phyloP scores from a whole-genome alignment of 345 rosid species.

The Cardamine resedifolia region DNA sequence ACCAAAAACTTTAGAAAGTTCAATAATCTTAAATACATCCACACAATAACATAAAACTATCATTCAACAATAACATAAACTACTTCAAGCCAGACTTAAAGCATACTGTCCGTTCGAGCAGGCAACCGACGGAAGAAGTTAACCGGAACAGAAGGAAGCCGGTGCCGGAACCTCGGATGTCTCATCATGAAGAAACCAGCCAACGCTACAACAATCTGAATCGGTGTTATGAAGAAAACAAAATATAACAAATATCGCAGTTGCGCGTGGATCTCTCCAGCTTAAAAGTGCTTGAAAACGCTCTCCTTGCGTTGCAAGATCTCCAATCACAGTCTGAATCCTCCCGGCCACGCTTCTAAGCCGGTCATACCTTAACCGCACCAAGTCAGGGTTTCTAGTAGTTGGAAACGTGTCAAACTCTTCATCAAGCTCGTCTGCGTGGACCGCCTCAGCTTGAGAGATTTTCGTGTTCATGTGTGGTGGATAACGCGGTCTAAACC shows the following conservation, averaged over 20 bases:
- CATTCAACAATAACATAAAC: background rate
- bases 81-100: slow-evolving; percentile 37
- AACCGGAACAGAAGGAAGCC: slow-evolving; percentile 77
- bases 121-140: slow-evolving; percentile 98
- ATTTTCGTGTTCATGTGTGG: slow-evolving; percentile 97
- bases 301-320: slow-evolving; percentile 95
- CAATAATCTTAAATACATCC: background rate
- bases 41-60: background rate
- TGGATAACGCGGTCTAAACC: slow-evolving; percentile 89
- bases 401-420: slow-evolving; percentile 95
- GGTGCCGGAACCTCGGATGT: slow-evolving; percentile 89
- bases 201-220: slow-evolving; percentile 77
- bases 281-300: slow-evolving; percentile 80
- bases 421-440: slow-evolving; percentile 91
- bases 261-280: slow-evolving; percentile 98
- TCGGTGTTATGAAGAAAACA: slow-evolving; percentile 89
- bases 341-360: slow-evolving; percentile 91
- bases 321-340: slow-evolving; percentile 96
- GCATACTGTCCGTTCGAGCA: slow-evolving; percentile 86
- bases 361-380: slow-evolving; percentile 89
- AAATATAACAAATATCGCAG: slow-evolving; percentile 64
- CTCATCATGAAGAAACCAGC: slow-evolving; percentile 79
- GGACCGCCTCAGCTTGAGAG: slow-evolving; percentile 83
- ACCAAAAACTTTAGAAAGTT: background rate
- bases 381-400: slow-evolving; percentile 62